Percentiles rank a stretch among this genome's conserved stretches.
phyloP scores from a whole-genome alignment of 2,329 filamentous ascomycete genomes.

The Colletotrichum sp. region DNA sequence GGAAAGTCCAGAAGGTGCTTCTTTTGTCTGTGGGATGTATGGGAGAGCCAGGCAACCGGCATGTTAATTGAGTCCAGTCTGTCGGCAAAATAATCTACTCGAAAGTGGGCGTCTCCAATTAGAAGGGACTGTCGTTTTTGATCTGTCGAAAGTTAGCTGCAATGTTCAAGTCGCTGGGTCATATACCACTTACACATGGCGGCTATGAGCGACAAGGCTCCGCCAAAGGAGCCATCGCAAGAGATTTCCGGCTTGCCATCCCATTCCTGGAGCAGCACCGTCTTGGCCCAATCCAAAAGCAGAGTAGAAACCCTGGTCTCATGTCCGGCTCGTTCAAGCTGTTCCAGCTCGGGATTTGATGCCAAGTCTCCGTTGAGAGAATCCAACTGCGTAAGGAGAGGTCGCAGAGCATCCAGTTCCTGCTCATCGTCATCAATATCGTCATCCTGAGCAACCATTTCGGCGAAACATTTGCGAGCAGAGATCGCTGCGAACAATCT shows the following conservation, averaged over 20 bases:
- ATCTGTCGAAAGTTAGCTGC: constrained; percentile 46
- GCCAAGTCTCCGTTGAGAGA: constrained; percentile 50
- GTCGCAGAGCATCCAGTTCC: constrained; percentile 50
- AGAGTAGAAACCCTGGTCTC: constrained; percentile 62
- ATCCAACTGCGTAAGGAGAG: constrained; percentile 59
- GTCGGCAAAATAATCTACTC: constrained; percentile 77
- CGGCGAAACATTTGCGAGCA: constrained; percentile 55
- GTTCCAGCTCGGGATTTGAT: constrained; percentile 53
- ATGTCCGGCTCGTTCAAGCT: constrained; percentile 57
- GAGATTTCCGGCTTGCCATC: constrained; percentile 75
- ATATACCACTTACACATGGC: constrained; percentile 68
- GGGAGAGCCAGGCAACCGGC: constrained; percentile 74
- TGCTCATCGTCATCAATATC: constrained; percentile 32
- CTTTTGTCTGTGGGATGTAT: constrained; percentile 63
- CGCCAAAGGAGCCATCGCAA: constrained; percentile 74
- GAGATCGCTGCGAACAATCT: constrained; percentile 64
- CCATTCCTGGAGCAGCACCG: constrained; percentile 81
- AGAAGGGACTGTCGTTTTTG: constrained; percentile 68
- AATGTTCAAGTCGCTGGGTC: not conserved
- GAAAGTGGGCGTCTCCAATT: constrained; percentile 72
- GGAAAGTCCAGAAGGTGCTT: constrained; percentile 81
- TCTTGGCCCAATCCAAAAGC: constrained; percentile 74
- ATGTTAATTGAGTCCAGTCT: constrained; percentile 77
- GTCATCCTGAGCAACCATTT: constrained; percentile 43
- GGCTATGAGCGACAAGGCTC: constrained; percentile 76